Evolutionary conservation across 495 filamentous ascomycete species (phyloP), one percentile per base, ranked within the genome.

Genomic region (Aspergillus incahuasiensis): DNA sequence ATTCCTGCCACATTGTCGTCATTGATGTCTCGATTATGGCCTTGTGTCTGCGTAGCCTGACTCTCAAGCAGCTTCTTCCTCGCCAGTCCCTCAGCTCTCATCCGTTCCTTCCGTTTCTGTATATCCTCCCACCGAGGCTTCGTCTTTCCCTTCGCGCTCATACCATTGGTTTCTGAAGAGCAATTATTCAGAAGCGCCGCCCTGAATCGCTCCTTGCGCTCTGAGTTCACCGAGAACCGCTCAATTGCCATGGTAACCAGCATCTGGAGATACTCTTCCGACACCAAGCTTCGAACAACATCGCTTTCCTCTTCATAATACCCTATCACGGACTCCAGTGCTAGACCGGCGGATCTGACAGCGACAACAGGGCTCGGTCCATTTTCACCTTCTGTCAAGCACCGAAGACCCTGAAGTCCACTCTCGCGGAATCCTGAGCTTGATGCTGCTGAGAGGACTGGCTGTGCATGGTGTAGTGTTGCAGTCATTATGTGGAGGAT

Each of bases 351-450:
- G 2, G 88, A 90, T 35, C 92, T 83, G 7, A 96, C 79, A 1
- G 87, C 92, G 5, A 96, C 86, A 71, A 95, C 90, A 5, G 89
- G 87, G 16, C 74, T 79, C 54, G 71, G 70, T 43, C 60, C 66
- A 1, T 67, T 60, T 13, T 68, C 63, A 13, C 49, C 68, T 66
- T 65, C 71, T 63, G n/a, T 22, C 19, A 76, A 51, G 52, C 65
- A 68, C 51, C 67, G 76, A 41, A 67, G 67, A 59, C 69, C 68
- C 50, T 77, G 71, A 22, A 86, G 69, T n/a, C 92, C 92, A 51
- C 87, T 91, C 73, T 97, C 92, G 42, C 92, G 84, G 65, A 96
- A 96, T 0, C 91, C 92, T 9, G 89, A 85, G 52, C 83, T 81
- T 5, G 94, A 74, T 4, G 87, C 92, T 12, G 87, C 86, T 12